Percentiles rank a stretch among this genome's conserved stretches.
Conservation (phyloP, 805 yeast species). For the Isabelozyma gotoi region DNA sequence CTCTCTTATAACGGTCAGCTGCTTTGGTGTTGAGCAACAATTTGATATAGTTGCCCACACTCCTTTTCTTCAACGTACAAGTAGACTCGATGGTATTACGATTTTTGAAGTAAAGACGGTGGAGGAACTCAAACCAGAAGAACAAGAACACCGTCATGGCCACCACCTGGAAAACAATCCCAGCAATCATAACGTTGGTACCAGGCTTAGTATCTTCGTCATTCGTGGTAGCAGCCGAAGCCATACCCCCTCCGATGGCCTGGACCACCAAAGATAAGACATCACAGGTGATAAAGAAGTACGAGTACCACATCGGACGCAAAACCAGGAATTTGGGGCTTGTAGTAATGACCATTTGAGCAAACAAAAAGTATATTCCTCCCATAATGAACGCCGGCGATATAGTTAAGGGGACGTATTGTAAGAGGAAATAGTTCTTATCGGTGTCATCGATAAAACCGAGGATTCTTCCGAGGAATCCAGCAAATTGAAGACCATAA, state of each 20-base stretch:
- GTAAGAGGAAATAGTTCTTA: constrained; percentile 25
- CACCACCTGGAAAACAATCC: constrained; percentile 36
- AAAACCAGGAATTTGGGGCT: constrained; percentile 37
- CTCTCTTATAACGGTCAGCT: constrained; percentile 17
- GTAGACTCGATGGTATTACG: constrained; percentile 7
- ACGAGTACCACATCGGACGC: constrained; percentile 45
- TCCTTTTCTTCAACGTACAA: constrained; percentile 15
- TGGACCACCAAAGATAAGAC: constrained; percentile 37
- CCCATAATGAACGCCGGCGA: constrained; percentile 46
- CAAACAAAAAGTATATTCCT: constrained; percentile 40
- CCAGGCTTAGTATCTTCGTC: constrained; percentile 28
- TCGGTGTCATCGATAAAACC: constrained; percentile 22
- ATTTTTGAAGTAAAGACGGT: constrained; percentile 30
- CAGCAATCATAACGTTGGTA: constrained; percentile 36
- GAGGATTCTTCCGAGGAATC: constrained; percentile 38
- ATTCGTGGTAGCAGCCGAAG: constrained; percentile 24
- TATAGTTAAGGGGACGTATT: constrained; percentile 34
- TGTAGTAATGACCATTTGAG: constrained; percentile 38
- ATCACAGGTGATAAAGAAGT: constrained; percentile 38
- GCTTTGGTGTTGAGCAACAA: constrained; percentile 26
- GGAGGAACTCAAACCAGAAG: constrained; percentile 37
- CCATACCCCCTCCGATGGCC: constrained; percentile 40
- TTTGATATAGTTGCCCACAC: constrained; percentile 24
- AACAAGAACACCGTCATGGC: constrained; percentile 37
- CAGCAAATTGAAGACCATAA: constrained; percentile 33